Percentiles rank a stretch among this genome's conserved stretches.
These are phyloP conservation scores for Furcasterigmium sp. DNA, from an alignment of 2,329 filamentous ascomycete genomes.

Conservation along the genomic window DNA sequence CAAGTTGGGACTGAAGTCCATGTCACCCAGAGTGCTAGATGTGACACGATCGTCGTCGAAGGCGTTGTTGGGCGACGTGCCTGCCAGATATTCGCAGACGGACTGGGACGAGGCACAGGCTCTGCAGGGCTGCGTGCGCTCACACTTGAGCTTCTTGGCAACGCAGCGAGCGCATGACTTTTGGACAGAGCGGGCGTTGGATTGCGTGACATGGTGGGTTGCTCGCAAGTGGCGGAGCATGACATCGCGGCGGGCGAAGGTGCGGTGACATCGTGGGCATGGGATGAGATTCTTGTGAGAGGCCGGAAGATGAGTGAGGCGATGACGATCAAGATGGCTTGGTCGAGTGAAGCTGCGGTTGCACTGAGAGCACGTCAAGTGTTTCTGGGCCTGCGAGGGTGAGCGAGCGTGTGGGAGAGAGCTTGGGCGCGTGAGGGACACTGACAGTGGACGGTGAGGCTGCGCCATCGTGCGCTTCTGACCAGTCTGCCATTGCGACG, in stretches of 20 bases:
- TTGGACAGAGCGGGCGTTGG: slow-evolving; percentile 12
- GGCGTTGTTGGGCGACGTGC: too few relatives aligned
- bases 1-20: too few relatives aligned
- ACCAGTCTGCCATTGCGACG: too few relatives aligned
- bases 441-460: too few relatives aligned
- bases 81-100: slow-evolving; percentile 10
- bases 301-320: slow-evolving; percentile 17
- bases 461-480: too few relatives aligned
- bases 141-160: slow-evolving; percentile 18
- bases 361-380: slow-evolving; percentile 16
- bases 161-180: slow-evolving; percentile 22
- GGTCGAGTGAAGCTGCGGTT: slow-evolving; percentile 16
- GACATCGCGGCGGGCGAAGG: slow-evolving; percentile 18
- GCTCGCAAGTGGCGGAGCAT: slow-evolving; percentile 20
- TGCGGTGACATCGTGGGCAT: slow-evolving; percentile 16
- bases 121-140: slow-evolving; percentile 16
- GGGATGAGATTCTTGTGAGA: slow-evolving; percentile 13
- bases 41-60: neutral
- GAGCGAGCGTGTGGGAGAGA: too few relatives aligned
- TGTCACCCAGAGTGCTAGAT: too few relatives aligned
- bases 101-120: slow-evolving; percentile 13
- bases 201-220: slow-evolving; percentile 15
- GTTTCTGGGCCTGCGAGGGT: neutral
- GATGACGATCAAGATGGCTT: slow-evolving; percentile 20
- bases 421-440: too few relatives aligned